Conservation (phyloP, 2,329 filamentous ascomycete genomes). For the Emergomyces orientalis region DNA sequence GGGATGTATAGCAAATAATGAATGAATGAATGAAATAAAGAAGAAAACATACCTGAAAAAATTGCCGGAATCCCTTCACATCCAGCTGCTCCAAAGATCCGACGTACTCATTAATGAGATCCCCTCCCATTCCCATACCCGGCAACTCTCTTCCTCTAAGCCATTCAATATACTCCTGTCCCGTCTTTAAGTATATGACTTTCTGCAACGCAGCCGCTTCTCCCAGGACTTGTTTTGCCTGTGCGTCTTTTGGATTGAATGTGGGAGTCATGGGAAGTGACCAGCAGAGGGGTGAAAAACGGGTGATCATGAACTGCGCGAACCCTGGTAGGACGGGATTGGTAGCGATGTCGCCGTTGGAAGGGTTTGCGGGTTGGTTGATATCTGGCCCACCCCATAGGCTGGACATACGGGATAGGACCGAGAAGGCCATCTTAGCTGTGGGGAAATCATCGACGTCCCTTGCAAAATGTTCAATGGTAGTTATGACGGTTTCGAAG, state of each 20-base stretch:
- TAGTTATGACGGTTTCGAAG: slow-evolving; percentile 79
- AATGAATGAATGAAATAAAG: neutral
- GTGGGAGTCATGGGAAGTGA: slow-evolving; percentile 67
- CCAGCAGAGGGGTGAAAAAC: slow-evolving; percentile 87
- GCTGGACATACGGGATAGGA: slow-evolving; percentile 71
- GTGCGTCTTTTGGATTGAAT: slow-evolving; percentile 79
- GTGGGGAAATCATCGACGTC: slow-evolving; percentile 60
- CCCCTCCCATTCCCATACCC: slow-evolving; percentile 39
- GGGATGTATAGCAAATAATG: neutral
- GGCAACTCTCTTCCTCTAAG: slow-evolving; percentile 38
- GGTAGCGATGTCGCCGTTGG: slow-evolving; percentile 32
- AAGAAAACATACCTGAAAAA: slow-evolving; percentile 36
- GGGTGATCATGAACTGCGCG: slow-evolving; percentile 77
- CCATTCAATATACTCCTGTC: slow-evolving; percentile 61
- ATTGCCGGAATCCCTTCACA: slow-evolving; percentile 39
- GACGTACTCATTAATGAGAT: slow-evolving; percentile 41
- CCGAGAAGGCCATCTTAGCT: slow-evolving; percentile 67
- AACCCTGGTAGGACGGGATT: slow-evolving; percentile 66
- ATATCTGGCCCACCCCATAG: slow-evolving; percentile 85
- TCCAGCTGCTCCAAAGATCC: slow-evolving; percentile 37
- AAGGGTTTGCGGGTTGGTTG: slow-evolving; percentile 36
- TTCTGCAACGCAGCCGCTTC: slow-evolving; percentile 85
- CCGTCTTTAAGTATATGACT: slow-evolving; percentile 82
- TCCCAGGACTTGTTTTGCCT: slow-evolving; percentile 75
- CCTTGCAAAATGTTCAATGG: slow-evolving; percentile 73